Evolutionary conservation across 2,329 filamentous ascomycete species (phyloP), one percentile per base, ranked within the genome.

Genomic region (Xylogone sp.): DNA sequence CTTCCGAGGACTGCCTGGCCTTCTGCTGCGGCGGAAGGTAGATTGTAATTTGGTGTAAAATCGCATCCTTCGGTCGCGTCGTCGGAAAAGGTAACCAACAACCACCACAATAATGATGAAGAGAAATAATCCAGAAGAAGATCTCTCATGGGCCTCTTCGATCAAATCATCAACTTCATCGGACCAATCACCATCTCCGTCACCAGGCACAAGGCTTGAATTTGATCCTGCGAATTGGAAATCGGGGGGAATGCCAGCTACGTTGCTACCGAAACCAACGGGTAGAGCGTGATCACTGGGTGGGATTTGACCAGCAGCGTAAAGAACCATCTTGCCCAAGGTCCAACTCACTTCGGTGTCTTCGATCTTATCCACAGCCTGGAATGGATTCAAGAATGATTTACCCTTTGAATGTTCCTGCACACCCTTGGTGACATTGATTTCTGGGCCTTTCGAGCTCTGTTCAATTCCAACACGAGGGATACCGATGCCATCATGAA

Each of bases 321-420:
- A 97, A 3, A 99, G 80, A 6, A 99, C 82, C 80, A 97, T 97
- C 66, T 97, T 96, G 1, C 94, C 94, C 4, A 99, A 74, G 0
- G 94, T 97, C 94, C 94, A 99, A 73, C 90, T 96, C 18, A 99
- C 87, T 73, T 99, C 95, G 6, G 91, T 86, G 18, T 86, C 88
- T 59, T 91, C 84, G 59, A 99, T 92, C 69, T 94, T 94, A 69
- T 99, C 85, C 24, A 97, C 88, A 0, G 94, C 90, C 66, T 93
- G 89, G 72, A 99, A 99, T 0, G 93, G 83, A 60, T 94, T 86
- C 3, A 90, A 68, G 61, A 89, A 94, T 0, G 87, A 88, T 60
- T 87, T 87, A 27, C 83, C 77, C 67, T 90, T 88, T 2, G 83
- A 83, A 13, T 82, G 78, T 42, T 87, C 79, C 3, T 88, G 68